Evolutionary conservation across 1,139 yeast genomes (phyloP).

Genomic region (Blastobotrys elegans): DNA sequence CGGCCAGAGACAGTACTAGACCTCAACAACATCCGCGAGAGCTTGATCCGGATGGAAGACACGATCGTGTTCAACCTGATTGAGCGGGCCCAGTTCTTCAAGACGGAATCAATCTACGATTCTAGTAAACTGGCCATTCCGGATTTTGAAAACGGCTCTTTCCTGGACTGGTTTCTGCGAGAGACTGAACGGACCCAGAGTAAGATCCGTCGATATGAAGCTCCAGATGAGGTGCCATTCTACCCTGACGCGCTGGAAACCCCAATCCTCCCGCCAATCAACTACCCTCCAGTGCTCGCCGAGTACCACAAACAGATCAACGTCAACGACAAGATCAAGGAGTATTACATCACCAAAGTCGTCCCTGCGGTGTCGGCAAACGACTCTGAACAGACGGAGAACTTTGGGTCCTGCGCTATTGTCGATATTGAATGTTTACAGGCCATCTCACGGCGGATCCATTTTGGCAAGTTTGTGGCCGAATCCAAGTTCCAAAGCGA

Average conservation of each 20-base stretch:
- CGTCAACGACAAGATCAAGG: slow-evolving; percentile 64
- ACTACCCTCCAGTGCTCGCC: slow-evolving; percentile 77
- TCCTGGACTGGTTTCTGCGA: slow-evolving; percentile 77
- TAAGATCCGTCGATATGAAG: slow-evolving; percentile 82
- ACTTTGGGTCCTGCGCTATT: slow-evolving; percentile 79
- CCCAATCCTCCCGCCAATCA: slow-evolving; percentile 71
- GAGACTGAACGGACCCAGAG: slow-evolving; percentile 73
- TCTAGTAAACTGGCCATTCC: slow-evolving; percentile 51
- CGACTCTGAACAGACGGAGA: slow-evolving; percentile 65
- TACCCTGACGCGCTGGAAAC: slow-evolving; percentile 63
- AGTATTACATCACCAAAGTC: slow-evolving; percentile 61
- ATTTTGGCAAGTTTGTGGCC: slow-evolving; percentile 96
- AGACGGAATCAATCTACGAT: slow-evolving; percentile 71
- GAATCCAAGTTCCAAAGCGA: slow-evolving; percentile 83
- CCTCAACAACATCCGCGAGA: slow-evolving; percentile 74
- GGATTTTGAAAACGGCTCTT: slow-evolving; percentile 70
- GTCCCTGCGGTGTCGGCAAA: slow-evolving; percentile 69
- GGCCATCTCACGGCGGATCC: slow-evolving; percentile 87
- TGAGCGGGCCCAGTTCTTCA: slow-evolving; percentile 84
- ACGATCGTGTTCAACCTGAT: slow-evolving; percentile 88
- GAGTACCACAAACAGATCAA: slow-evolving; percentile 67
- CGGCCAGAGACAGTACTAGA: slow-evolving; percentile 80
- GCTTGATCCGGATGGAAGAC: slow-evolving; percentile 91
- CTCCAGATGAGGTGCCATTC: slow-evolving; percentile 94
- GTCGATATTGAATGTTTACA: slow-evolving; percentile 85